phyloP scores from a whole-genome alignment of 768 basidiomycete species.

The Terana coerulea region DNA sequence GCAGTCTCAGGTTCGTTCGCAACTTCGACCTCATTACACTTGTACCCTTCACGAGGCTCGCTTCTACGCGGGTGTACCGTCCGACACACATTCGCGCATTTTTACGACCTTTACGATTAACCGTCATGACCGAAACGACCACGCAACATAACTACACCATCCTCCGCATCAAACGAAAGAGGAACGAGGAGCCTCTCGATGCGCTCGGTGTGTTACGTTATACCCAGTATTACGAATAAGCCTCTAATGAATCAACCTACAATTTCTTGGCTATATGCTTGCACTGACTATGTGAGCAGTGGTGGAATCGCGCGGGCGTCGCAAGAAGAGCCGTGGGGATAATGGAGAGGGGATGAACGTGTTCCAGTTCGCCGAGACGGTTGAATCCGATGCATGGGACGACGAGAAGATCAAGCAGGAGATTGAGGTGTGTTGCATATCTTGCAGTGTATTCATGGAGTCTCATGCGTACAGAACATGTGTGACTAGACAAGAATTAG shows the following conservation, averaged over 20 bases:
- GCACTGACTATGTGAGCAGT: background rate
- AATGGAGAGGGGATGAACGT: slow-evolving; percentile 42
- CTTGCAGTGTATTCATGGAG: background rate
- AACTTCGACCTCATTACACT: background rate
- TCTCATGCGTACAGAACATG: background rate
- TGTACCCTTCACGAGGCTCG: background rate
- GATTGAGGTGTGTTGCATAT: slow-evolving; percentile 54
- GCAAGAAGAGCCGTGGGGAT: slow-evolving; percentile 52
- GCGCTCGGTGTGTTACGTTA: slow-evolving; percentile 62
- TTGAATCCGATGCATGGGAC: slow-evolving; percentile 67
- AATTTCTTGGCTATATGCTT: slow-evolving; percentile 16
- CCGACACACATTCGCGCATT: background rate
- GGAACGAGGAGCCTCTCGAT: slow-evolving; percentile 79
- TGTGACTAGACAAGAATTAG: slow-evolving; percentile 3
- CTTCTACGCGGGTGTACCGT: background rate
- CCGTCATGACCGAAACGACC: background rate
- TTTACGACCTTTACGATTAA: background rate
- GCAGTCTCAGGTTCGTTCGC: background rate
- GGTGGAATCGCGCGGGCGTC: slow-evolving; percentile 3
- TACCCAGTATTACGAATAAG: too few relatives aligned
- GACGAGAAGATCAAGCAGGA: slow-evolving; percentile 52
- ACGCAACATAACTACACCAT: slow-evolving; percentile 55
- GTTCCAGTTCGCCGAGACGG: slow-evolving; percentile 79
- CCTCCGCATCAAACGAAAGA: slow-evolving; percentile 77
- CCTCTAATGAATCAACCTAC: too few relatives aligned